Conservation (phyloP, 805 yeast genomes). For the Kodamaea restingae region DNA sequence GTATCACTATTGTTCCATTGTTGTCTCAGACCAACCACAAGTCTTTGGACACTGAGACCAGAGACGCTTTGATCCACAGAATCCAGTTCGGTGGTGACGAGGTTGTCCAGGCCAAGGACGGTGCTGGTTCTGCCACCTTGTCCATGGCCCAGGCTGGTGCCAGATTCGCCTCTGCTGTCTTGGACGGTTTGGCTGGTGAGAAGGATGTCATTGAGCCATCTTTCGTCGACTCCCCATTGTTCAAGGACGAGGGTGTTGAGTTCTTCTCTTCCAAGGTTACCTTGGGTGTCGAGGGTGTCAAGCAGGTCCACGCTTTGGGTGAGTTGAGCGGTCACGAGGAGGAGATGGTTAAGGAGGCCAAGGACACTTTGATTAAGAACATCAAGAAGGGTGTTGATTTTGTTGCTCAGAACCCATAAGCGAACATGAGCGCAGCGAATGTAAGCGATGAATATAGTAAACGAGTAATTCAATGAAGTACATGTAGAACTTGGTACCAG, state of each 20-base stretch:
- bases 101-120: slow-evolving; percentile 80
- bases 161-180: slow-evolving; percentile 61
- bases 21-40: slow-evolving; percentile 78
- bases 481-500: too few species aligned
- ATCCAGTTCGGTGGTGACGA: slow-evolving; percentile 93
- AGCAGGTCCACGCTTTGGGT: slow-evolving; percentile 76
- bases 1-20: slow-evolving; percentile 92
- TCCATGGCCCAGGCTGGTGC: slow-evolving; percentile 90
- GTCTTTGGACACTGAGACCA: slow-evolving; percentile 57
- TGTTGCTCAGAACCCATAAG: slow-evolving; percentile 64
- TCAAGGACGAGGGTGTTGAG: slow-evolving; percentile 84
- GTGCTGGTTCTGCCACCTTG: slow-evolving; percentile 80
- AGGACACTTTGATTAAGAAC: slow-evolving; percentile 86
- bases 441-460: background rate
- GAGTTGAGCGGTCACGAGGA: slow-evolving; percentile 72
- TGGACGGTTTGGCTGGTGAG: slow-evolving; percentile 63
- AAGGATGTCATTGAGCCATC: slow-evolving; percentile 62
- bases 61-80: slow-evolving; percentile 71
- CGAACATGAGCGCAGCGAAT: slow-evolving; percentile 2
- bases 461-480: background rate
- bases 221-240: slow-evolving; percentile 77
- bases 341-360: slow-evolving; percentile 74
- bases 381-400: slow-evolving; percentile 91
- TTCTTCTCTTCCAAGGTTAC: slow-evolving; percentile 96
- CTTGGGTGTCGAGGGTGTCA: slow-evolving; percentile 88